Percentiles rank a stretch among this genome's conserved stretches.
These are phyloP conservation scores for Podila minutissima DNA, from an alignment of 192 early-diverging fungal genomes.

Conservation along the genomic window DNA sequence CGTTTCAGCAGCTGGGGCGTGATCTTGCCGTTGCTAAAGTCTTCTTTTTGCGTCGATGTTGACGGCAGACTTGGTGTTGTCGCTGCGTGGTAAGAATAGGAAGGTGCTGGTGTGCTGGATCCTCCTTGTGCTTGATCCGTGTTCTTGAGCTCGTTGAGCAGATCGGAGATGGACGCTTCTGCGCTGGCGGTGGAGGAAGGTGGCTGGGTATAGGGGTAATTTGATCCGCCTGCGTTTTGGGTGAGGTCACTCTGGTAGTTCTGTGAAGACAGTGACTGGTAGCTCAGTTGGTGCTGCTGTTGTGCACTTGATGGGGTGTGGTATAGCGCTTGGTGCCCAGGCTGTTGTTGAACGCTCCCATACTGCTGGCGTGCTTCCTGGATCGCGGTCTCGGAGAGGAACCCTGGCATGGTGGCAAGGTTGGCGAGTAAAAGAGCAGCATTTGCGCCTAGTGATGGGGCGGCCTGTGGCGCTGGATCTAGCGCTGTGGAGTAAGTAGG, in stretches of 20 bases:
- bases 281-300: not conserved
- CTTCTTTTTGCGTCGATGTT: not conserved
- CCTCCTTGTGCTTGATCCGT: not conserved
- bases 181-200: not conserved
- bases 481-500: not conserved
- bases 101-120: not conserved
- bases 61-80: not conserved
- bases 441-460: constrained; percentile 6
- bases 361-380: constrained; percentile 37
- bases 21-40: constrained; percentile 42
- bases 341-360: not conserved
- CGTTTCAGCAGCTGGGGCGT: constrained; percentile 39
- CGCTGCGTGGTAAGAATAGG: not conserved
- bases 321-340: not conserved
- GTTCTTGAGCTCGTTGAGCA: not conserved
- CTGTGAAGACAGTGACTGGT: not conserved
- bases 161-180: not conserved
- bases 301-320: not conserved
- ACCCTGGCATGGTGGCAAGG: constrained; percentile 31
- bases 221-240: not conserved
- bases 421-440: constrained; percentile 30
- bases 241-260: not conserved
- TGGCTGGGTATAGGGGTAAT: not conserved
- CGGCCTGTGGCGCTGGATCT: not conserved
- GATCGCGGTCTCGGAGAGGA: constrained; percentile 38